Evolutionary conservation across 2,329 filamentous ascomycete genomes (phyloP).

Genomic region (Stemphylium beticola): DNA sequence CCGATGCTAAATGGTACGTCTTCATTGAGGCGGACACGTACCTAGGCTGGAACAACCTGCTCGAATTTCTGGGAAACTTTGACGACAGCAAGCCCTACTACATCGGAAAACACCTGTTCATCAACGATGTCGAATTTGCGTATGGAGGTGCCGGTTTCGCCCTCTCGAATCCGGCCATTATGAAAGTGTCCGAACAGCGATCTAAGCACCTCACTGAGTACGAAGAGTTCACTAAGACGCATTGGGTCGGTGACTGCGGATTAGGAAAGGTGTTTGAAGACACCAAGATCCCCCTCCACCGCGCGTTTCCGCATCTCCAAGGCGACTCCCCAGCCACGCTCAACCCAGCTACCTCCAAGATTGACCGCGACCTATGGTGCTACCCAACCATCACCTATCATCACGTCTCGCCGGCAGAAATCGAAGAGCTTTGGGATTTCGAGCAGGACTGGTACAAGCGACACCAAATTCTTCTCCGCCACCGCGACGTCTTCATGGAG

Average conservation of each 20-base stretch:
- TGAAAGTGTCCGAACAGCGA: slow-evolving; percentile 42
- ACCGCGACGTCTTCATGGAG: slow-evolving; percentile 48
- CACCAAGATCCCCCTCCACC: slow-evolving; percentile 43
- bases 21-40: slow-evolving; percentile 49
- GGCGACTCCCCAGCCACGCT: slow-evolving; percentile 53
- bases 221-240: slow-evolving; percentile 44
- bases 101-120: slow-evolving; percentile 53
- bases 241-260: slow-evolving; percentile 50
- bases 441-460: slow-evolving; percentile 49
- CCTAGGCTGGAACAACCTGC: slow-evolving; percentile 47
- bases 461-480: slow-evolving; percentile 43
- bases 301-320: slow-evolving; percentile 54
- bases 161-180: slow-evolving; percentile 51
- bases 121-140: slow-evolving; percentile 53
- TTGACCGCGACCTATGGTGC: slow-evolving; percentile 52
- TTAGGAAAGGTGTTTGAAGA: slow-evolving; percentile 48
- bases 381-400: slow-evolving; percentile 52
- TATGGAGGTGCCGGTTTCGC: slow-evolving; percentile 56
- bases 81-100: slow-evolving; percentile 51
- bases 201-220: slow-evolving; percentile 40
- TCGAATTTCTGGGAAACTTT: slow-evolving; percentile 50
- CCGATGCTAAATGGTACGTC: slow-evolving; percentile 47
- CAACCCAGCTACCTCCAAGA: slow-evolving; percentile 45
- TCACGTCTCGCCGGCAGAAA: slow-evolving; percentile 46
- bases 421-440: slow-evolving; percentile 49